Conservation (phyloP, 345 rosid species). For the Citrus trifoliata region DNA sequence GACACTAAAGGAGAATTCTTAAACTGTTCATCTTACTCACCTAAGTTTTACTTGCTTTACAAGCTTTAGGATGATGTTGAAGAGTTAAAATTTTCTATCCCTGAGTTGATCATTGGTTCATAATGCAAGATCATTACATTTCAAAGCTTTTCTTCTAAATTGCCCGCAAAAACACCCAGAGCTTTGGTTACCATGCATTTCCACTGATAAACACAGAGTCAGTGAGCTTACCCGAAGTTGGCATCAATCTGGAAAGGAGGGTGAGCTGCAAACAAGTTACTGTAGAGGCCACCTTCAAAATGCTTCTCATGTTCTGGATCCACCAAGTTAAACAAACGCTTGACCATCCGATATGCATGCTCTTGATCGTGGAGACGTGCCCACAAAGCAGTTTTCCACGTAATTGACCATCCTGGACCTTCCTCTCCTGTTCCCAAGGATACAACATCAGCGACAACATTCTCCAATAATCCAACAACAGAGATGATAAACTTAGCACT, state of each 20-base stretch:
- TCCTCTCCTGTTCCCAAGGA: constrained; percentile 61
- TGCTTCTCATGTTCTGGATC: constrained; percentile 65
- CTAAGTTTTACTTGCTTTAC: neutral
- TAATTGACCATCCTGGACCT: constrained; percentile 96
- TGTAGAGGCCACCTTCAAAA: constrained; percentile 80
- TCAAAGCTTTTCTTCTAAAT: neutral
- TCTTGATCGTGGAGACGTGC: constrained; percentile 75
- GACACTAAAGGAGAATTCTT: neutral
- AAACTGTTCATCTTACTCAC: neutral
- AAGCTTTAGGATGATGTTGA: neutral
- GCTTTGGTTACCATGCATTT: neutral
- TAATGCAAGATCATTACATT: neutral
- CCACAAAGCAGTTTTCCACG: constrained; percentile 90
- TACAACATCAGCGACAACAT: neutral
- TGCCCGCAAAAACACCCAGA: neutral
- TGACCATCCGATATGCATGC: constrained; percentile 70
- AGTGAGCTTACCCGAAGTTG: constrained; percentile 71
- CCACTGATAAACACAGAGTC: neutral
- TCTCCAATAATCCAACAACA: neutral
- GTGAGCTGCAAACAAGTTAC: constrained; percentile 86
- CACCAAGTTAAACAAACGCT: constrained; percentile 65
- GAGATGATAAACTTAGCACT: neutral
- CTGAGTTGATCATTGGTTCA: neutral
- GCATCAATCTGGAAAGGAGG: constrained; percentile 99
- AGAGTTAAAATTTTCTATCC: neutral